These are phyloP conservation scores for Jackrogersella multiformis DNA, from an alignment of 495 filamentous ascomycete genomes.

Conservation along the genomic window DNA sequence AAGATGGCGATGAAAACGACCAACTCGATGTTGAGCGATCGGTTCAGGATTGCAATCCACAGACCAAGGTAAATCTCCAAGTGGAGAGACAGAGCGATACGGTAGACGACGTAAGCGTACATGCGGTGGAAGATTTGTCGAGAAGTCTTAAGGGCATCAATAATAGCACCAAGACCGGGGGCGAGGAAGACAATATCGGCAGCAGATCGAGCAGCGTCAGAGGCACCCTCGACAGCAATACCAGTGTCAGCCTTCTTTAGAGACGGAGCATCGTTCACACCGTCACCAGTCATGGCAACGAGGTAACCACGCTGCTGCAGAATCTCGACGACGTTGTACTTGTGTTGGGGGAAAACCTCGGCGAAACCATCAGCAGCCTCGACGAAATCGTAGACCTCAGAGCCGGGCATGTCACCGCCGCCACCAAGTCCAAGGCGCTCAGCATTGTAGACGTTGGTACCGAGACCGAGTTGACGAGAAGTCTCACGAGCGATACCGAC, in stretches of 20 bases:
- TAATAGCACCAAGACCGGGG: slow-evolving; percentile 90
- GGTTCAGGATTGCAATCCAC: slow-evolving; percentile 88
- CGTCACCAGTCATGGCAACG: slow-evolving; percentile 98
- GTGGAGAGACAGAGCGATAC: slow-evolving; percentile 91
- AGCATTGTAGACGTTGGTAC: slow-evolving; percentile 94
- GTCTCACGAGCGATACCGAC: slow-evolving; percentile 93
- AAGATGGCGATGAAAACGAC: slow-evolving; percentile 95
- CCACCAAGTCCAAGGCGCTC: slow-evolving; percentile 84
- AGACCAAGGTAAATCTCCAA: slow-evolving; percentile 89
- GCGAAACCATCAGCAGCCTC: slow-evolving; percentile 95
- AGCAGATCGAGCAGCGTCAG: slow-evolving; percentile 90
- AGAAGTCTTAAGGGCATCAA: slow-evolving; percentile 91
- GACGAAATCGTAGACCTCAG: slow-evolving; percentile 92
- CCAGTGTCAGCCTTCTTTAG: slow-evolving; percentile 95
- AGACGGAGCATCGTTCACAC: slow-evolving; percentile 96
- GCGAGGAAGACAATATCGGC: slow-evolving; percentile 94
- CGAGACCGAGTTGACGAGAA: slow-evolving; percentile 87
- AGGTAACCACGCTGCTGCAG: slow-evolving; percentile 96
- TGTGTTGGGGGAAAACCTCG: slow-evolving; percentile 97
- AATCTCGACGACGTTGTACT: slow-evolving; percentile 97
- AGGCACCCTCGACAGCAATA: slow-evolving; percentile 93
- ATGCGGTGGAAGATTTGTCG: slow-evolving; percentile 97
- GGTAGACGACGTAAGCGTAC: slow-evolving; percentile 96
- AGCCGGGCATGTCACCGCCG: slow-evolving; percentile 89
- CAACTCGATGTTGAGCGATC: slow-evolving; percentile 82